Base-by-base conservation (phyloP, 352 stramenopile genomes). In the Phytophthora ramorum region DNA sequence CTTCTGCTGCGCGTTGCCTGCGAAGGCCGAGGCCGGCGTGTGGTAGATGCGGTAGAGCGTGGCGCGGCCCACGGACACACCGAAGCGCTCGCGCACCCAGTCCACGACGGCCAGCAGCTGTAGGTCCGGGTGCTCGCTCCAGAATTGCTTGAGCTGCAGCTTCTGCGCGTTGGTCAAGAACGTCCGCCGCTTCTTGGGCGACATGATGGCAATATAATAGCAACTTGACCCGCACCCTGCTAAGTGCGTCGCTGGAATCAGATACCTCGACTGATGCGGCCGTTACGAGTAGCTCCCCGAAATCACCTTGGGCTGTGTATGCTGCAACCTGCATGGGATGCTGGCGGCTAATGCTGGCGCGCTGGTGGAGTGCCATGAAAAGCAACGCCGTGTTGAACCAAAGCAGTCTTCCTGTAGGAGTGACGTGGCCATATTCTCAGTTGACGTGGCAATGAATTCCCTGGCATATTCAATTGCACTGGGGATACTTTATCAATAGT, bases 31-130 rank as follows among this genome's bases (percentile, higher is more conserved):
- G 50, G 37, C 59, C 9, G 69, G 62, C 17, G 69, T 51, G 54
- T 76, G 69, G 49, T 70, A 63, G 48, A 83, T 83, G 65, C 75
- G 75, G 72, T 83, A 81, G 53, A 83, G 75, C 58, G 75, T 81
- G 37, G 72, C 69, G 54, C 75, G 75, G 43, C 75, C 74, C 40
- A 83, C 51, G 6, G 41, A 60, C 26, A 68, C 60, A 22, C 63
- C 56, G 45, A 83, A 83, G 50, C 47, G 69, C 40, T 68, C 62
- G n/a, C 47, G 58, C 43, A 78, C 75, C 75, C 75, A 83, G 37
- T 70, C 58, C 12, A 62, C 58, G 17, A 78, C 69, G 30, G 69
- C 61, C 22, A 56, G 30, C 59, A 71, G 58, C 52, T 65, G 57
- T 35, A 80, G 55, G 40, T 80, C 45, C 40, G 75, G 59, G 44